Base-by-base conservation (phyloP, 2,329 filamentous ascomycete genomes). In the Trichoderma endophyticum region DNA sequence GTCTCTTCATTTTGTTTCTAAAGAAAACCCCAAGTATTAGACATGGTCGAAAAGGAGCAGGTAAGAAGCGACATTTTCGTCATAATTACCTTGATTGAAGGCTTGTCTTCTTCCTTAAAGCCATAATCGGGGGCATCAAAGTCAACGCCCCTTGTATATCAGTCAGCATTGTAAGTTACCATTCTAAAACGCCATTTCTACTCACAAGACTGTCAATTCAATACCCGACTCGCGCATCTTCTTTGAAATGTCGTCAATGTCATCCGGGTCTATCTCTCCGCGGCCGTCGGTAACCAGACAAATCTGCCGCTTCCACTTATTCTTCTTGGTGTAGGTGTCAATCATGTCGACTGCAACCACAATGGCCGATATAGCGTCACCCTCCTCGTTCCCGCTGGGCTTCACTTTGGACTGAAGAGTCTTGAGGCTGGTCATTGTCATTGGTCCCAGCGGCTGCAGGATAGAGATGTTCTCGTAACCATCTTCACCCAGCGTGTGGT, bases 41-140 rank as follows among this genome's bases (percentile, higher is more conserved):
- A 69, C 5, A 36, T 12, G 18, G 12, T 2, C 28, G 1, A 3
- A 12, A 30, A 34, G 2, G 2, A 3, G 3, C 4, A 14, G 21
- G 6, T 39, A 12, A 26, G 15, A 9, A 0, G 2, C 9, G 21
- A 59, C 12, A 48, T 8, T 1, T 8, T 3, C 8, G 32, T 11
- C 12, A 5, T 18, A 8, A n/a, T 71, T 77, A 91, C 90, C 86
- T 98, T 98, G 66, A 81, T 79, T 0, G 80, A 75, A 21, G 91
- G 83, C 79, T 99, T 99, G 75, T 92, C 89, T 80, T 98, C 94
- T 82, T 98, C 95, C 80, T 97, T 97, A 79, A 93, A 93, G 56
- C 95, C 95, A 78, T 92, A 97, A 2, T 97, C 94, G 1, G 89
- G 80, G 79, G 98, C 94, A 79, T 99, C 94, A 81, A 99, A 98